Percentiles rank a stretch among this genome's conserved stretches.
phyloP scores from a whole-genome alignment of 2,329 filamentous ascomycete genomes.

The Claviceps purpurea region DNA sequence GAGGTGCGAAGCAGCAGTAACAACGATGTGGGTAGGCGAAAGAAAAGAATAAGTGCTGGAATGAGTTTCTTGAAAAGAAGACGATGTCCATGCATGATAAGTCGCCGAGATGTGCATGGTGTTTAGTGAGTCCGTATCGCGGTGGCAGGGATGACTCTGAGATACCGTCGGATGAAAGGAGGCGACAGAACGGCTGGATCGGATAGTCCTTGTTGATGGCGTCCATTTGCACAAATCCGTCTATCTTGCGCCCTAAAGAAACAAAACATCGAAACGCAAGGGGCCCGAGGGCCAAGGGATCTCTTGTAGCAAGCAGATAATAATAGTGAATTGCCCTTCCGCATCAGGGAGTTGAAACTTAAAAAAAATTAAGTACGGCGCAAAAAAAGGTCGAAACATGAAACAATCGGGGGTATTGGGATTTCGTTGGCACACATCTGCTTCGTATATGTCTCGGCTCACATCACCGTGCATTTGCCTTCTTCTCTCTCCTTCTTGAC shows the following conservation, averaged over 20 bases:
- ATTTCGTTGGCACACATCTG: slow-evolving; percentile 1
- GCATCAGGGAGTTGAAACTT: too few relatives aligned
- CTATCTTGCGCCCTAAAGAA: not conserved
- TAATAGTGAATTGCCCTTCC: too few relatives aligned
- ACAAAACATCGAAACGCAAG: too few relatives aligned
- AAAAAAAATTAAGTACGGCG: not conserved
- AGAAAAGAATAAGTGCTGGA: too few relatives aligned
- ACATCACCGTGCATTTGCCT: slow-evolving; percentile 49
- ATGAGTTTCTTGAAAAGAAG: too few relatives aligned
- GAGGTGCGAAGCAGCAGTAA: too few relatives aligned
- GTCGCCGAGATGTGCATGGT: too few relatives aligned
- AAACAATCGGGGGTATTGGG: slow-evolving; percentile 1
- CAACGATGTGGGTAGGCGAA: too few relatives aligned
- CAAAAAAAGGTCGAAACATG: not conserved
- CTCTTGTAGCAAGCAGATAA: too few relatives aligned
- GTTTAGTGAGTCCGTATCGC: too few relatives aligned
- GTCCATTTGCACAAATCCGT: not conserved
- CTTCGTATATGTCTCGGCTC: slow-evolving; percentile 9
- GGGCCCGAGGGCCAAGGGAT: too few relatives aligned
- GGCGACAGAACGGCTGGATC: not conserved
- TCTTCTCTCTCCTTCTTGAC: slow-evolving; percentile 53
- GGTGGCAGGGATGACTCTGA: not conserved
- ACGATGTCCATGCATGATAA: too few relatives aligned
- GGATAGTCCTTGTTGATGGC: not conserved
- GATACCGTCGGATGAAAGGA: not conserved